Evolutionary conservation across 495 filamentous ascomycete species (phyloP), one percentile per base, ranked within the genome.

Genomic region (Peziza echinospora): DNA sequence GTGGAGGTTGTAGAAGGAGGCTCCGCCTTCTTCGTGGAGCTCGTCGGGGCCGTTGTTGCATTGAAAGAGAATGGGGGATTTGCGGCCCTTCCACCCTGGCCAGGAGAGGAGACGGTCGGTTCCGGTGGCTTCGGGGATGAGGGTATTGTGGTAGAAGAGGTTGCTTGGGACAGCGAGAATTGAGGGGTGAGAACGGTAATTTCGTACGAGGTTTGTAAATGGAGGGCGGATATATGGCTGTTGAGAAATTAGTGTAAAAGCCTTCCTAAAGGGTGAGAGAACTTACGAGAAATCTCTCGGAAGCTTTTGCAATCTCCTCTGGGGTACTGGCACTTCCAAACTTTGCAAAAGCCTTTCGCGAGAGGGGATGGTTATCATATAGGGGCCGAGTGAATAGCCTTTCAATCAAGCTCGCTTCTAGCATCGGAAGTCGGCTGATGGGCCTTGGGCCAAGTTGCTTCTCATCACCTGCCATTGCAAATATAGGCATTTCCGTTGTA

Each of bases 391-490:
- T 46, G 44, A 71, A 69, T 3, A 74, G 60, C 5, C 71, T 65
- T 43, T 67, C 70, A 49, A 74, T 70, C 13, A 73, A 59, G 13
- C 67, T 71, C 19, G 59, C 62, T 42, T 62, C 51, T 7, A 75
- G 53, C 5, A 61, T 60, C 5, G 67, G 50, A 11, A 47, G 43
- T 44, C 53, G 61, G 21, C 61, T 61, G 17, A 63, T 64, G 10
- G 64, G 69, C 39, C 67, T 63, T 13, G 71, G 68, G 19, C 64
- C 66, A 34, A 75, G 65, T 52, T 73, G 71, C 51, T 64, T 60
- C 43, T 73, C 63, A 53, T 75, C 71, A 21, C 71, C 71, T 25
- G 69, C 71, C 71, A 75, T 71, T 11, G 70, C 64, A 13, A 74
- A 61, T 17, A 67, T 56, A 0, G 67, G 66, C 6, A 52, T 63